A percentile compares a stretch with the other conserved stretches of the same genome.
Conservation (phyloP, 1,284 basidiomycete genomes). For the Cutaneotrichosporon dermatis region DNA sequence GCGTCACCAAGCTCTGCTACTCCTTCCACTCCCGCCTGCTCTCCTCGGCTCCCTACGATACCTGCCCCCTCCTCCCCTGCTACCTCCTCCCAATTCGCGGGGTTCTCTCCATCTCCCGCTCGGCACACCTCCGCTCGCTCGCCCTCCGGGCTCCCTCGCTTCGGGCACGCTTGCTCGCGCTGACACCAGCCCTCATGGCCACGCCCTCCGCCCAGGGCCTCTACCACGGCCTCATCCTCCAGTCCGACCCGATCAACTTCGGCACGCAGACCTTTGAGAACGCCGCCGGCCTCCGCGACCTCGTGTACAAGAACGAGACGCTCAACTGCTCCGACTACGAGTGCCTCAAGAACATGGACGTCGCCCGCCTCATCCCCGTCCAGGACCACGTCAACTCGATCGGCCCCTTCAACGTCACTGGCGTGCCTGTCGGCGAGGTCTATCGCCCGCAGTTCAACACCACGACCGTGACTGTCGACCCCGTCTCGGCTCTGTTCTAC, state of each 20-base stretch:
- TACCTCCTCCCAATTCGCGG: too few relatives aligned
- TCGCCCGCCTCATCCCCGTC: neutral
- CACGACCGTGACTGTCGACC: neutral
- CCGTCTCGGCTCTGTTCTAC: neutral
- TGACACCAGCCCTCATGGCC: conserved; percentile 57
- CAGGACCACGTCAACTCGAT: neutral
- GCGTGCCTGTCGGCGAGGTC: neutral
- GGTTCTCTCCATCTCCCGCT: too few relatives aligned
- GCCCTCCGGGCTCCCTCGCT: too few relatives aligned
- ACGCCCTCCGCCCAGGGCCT: conserved; percentile 30
- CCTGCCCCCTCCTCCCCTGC: too few relatives aligned
- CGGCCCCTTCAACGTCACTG: neutral
- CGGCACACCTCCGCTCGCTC: too few relatives aligned
- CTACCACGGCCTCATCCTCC: conserved; percentile 42
- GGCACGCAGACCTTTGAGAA: neutral
- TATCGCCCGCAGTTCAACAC: conserved; percentile 3
- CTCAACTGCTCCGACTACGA: neutral
- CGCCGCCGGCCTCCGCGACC: neutral
- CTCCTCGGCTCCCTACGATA: too few relatives aligned
- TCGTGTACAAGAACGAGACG: neutral
- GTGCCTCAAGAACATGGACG: conserved; percentile 3
- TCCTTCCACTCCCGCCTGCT: too few relatives aligned
- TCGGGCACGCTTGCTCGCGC: conserved; percentile 45
- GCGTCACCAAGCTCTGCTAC: too few relatives aligned
- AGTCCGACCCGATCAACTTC: conserved; percentile 65